Base-by-base conservation (phyloP, 129 eudicot genomes). In the Solidago caesia region DNA sequence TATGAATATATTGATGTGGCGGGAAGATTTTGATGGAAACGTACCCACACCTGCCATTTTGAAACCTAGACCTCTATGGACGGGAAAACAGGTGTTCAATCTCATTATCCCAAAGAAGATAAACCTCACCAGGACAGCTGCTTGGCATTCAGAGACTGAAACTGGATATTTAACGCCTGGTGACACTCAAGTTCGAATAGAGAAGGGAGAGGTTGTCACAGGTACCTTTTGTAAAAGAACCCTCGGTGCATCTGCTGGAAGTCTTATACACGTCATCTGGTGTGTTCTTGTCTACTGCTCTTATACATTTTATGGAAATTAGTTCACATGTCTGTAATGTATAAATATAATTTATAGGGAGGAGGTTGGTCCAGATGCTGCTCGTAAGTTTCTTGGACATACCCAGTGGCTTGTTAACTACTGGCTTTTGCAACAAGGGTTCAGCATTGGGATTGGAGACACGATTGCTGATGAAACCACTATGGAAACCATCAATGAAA, bases 321-420 rank as follows among this genome's bases (percentile, higher is more conserved):
- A 15, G 13, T 49, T 5, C 5, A 76, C 29, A 72, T 74, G 65
- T 77, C 7, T 8, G 16, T 51, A 0, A 51, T 51, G 4, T 51
- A 51, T 51, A 4, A 13, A 11, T 51, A 51, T 11, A 10, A 49
- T 51, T 7, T 53, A 53, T 3, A 94, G 99, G 99, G 99, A 95
- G 75, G 99, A 95, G 78, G 99, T 95, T 67, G 99, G 99, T 16
- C 99, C 99, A 11, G 99, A 95, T 89, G 97, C 99, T 57, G 99
- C 99, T 61, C 89, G 99, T n/a, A 95, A 91, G 80, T 95, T 95
- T 78, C 81, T 95, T 81, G 97, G 99, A 53, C 99, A 95, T 71
- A 95, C 99, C 44, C 99, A 95, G 81, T 95, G 99, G 97, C 97
- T 95, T 61, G 96, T 95, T 46, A 95, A 95, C 74, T 95, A 95